Conservation (phyloP, 495 filamentous ascomycete species). For the Annulohypoxylon moriforme region DNA sequence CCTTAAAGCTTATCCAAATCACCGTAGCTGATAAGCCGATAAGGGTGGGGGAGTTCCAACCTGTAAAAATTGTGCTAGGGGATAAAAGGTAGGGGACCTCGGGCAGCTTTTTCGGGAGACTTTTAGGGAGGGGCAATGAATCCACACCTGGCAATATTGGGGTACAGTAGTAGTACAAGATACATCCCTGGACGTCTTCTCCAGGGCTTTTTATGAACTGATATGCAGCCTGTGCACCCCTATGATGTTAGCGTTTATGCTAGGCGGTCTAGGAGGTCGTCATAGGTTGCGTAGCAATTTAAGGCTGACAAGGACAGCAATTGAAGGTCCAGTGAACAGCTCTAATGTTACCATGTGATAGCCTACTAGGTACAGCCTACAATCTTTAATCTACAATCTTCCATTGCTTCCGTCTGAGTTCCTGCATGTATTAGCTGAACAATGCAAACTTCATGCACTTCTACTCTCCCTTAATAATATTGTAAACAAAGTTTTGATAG, state of each 20-base stretch:
- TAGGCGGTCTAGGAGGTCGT: constrained; percentile 21
- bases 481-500: neutral
- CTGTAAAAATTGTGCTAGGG: constrained; percentile 4
- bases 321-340: constrained; percentile 14
- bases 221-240: constrained; percentile 1
- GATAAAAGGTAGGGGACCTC: neutral
- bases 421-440: constrained; percentile 11
- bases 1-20: neutral
- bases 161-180: neutral
- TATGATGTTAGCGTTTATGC: neutral
- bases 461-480: constrained; percentile 11
- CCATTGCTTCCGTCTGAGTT: constrained; percentile 1
- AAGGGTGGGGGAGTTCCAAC: neutral
- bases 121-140: constrained; percentile 10
- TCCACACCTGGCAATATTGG: constrained; percentile 13
- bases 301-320: constrained; percentile 40
- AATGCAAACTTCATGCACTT: constrained; percentile 14
- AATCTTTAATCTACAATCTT: neutral
- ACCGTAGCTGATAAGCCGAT: constrained; percentile 18
- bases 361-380: neutral
- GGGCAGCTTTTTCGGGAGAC: neutral
- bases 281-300: constrained; percentile 31
- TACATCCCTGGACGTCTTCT: too few species aligned
- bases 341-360: constrained; percentile 33
- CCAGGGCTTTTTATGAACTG: neutral